phyloP scores from a whole-genome alignment of 768 basidiomycete species.

The Auriscalpium microsporum region DNA sequence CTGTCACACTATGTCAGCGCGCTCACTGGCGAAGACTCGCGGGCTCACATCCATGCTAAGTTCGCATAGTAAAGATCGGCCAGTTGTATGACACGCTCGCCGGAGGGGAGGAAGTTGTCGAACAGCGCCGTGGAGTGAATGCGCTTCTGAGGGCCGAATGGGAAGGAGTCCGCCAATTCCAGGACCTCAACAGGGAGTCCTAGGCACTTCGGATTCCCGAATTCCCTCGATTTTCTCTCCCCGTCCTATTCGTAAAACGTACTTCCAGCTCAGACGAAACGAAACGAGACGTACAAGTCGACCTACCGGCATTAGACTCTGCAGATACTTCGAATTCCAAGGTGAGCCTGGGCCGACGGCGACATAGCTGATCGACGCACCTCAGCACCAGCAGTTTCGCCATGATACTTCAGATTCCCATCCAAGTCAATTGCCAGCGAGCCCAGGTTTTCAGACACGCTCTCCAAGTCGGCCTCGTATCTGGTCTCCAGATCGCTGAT shows the following conservation, averaged over 20 bases:
- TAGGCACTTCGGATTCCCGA: conserved; percentile 18
- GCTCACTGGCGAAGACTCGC: neutral
- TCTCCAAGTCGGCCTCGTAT: conserved; percentile 18
- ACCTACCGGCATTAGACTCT: conserved; percentile 12
- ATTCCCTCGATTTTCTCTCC: no score
- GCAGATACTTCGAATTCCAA: conserved; percentile 12
- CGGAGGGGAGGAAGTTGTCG: neutral
- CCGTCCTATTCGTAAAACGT: no score
- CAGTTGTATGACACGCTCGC: conserved; percentile 30
- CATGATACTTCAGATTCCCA: conserved; percentile 42
- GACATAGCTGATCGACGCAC: conserved; percentile 17
- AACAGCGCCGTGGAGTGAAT: conserved; percentile 26
- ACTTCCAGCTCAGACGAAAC: no score
- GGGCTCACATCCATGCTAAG: conserved; percentile 41
- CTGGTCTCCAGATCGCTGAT: neutral
- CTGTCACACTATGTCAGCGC: conserved; percentile 18
- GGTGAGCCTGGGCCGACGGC: no score
- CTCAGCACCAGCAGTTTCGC: conserved; percentile 42
- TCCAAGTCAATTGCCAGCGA: conserved; percentile 40
- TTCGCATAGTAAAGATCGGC: conserved; percentile 36
- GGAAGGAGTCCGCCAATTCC: conserved; percentile 39
- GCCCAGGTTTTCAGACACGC: conserved; percentile 34
- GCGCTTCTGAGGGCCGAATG: conserved; percentile 36
- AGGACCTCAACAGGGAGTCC: conserved; percentile 36
- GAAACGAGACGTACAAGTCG: neutral